Percentiles rank a stretch among this genome's conserved stretches.
These are phyloP conservation scores for Entrophospora sp. DNA, from an alignment of 192 early-diverging fungal genomes.

Conservation along the genomic window DNA sequence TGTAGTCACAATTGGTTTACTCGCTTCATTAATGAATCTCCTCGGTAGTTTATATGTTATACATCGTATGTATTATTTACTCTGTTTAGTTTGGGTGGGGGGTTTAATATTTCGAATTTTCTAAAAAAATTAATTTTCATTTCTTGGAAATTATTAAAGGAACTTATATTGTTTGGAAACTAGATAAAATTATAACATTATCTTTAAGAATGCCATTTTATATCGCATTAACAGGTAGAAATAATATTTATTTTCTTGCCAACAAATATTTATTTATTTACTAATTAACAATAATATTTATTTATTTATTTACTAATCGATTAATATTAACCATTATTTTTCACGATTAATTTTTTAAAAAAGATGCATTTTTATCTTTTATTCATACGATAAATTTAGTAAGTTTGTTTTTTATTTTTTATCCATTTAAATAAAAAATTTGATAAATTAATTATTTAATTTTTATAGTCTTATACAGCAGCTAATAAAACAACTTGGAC, in stretches of 20 bases:
- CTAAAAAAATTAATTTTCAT: neutral
- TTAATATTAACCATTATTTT: neutral
- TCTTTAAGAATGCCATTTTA: constrained; percentile 1
- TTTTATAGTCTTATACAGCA: neutral
- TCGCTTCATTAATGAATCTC: neutral
- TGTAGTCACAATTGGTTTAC: too few relatives aligned
- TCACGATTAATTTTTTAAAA: too few relatives aligned
- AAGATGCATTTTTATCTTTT: neutral
- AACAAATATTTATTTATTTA: neutral
- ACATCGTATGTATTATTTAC: neutral
- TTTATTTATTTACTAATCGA: neutral
- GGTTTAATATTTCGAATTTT: neutral
- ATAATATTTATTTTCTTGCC: neutral
- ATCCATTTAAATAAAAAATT: neutral
- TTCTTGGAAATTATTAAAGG: neutral
- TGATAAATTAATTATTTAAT: neutral
- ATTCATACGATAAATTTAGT: neutral
- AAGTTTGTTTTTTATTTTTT: neutral
- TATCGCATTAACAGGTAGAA: constrained; percentile 3
- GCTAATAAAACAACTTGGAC: neutral
- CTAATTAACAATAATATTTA: neutral
- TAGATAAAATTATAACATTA: neutral
- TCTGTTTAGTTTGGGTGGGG: too few relatives aligned
- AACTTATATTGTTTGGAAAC: neutral
- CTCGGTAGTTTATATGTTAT: neutral